These are phyloP conservation scores for Lenzites betulinus DNA, from an alignment of 768 basidiomycete genomes.

Conservation along the genomic window DNA sequence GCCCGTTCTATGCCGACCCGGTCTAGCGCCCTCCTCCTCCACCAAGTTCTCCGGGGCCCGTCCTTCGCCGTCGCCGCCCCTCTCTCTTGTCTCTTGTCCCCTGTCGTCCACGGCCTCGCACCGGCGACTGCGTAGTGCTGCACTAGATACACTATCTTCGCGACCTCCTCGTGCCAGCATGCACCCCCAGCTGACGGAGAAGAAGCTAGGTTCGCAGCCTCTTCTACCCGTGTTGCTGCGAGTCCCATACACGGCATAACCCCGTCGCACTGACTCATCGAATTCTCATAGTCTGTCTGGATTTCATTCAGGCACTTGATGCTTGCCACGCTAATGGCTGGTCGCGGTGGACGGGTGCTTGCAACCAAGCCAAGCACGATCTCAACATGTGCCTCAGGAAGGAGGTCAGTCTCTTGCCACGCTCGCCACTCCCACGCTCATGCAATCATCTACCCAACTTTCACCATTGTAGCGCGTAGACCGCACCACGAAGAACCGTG, in stretches of 20 bases:
- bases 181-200: constrained; percentile 32
- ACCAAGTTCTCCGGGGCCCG: background rate
- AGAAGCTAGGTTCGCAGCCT: constrained; percentile 22
- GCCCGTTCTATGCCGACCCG: background rate
- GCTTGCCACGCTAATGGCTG: constrained; percentile 65
- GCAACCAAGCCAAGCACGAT: constrained; percentile 67
- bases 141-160: background rate
- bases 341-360: constrained; percentile 67
- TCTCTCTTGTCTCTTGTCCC: constrained; percentile 1
- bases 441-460: background rate
- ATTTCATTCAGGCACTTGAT: constrained; percentile 77
- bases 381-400: constrained; percentile 70
- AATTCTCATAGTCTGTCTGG: constrained; percentile 59
- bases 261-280: constrained; percentile 8
- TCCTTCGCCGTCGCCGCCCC: background rate
- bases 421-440: background rate
- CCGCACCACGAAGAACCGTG: constrained; percentile 61
- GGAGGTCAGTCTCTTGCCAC: constrained; percentile 50
- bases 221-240: constrained; percentile 17
- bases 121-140: background rate
- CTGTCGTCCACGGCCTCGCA: constrained; percentile 2
- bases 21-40: background rate
- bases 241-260: constrained; percentile 12
- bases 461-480: constrained; percentile 49
- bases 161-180: constrained; percentile 12